Base-by-base conservation (phyloP, 352 stramenopile genomes). In the Elongisporangium prolatum region DNA sequence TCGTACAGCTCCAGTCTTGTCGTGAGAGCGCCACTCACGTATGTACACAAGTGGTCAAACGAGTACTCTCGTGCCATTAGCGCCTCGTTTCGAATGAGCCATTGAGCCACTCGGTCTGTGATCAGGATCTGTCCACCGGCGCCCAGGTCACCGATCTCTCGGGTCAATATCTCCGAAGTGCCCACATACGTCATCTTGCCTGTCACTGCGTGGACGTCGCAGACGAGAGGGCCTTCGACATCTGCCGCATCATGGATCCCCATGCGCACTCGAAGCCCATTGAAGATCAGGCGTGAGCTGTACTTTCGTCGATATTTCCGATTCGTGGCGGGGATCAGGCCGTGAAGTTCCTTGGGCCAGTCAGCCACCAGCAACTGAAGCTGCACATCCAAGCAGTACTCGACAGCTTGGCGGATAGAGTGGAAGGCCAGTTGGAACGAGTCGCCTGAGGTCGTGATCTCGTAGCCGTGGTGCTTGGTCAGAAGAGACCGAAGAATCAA, bases 101-200 rank as follows among this genome's bases (percentile, higher is more conserved):
- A 87, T 14, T 77, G 71, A 9, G 74, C 72, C 17, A 88, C 69
- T 1, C 72, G 70, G 34, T 74, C 71, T 3, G 77, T 85, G 7
- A 85, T 60, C 0, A 87, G 51, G 56, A 87, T 85, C 57, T 87
- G 77, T 0, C 77, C 77, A 17, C 77, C 77, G 49, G 70, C 71
- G 3, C 77, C 77, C 48, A 87, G 64, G 52, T 85, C 77, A 17
- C 74, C 74, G 21, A 87, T 71, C 52, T 84, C 74, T 34, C 75
- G 72, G 0, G 72, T 74, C 22, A 83, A 82, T 8, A 86, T 66
- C 56, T 86, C 71, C 0, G 73, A 71, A 21, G 73, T 64, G 1
- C 76, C 76, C 0, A 71, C 78, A 50, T 86, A 86, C 40, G 77
- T 84, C 71, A 80, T 82, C 50, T 83, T 83, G 25, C 72, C 69